phyloP scores from a whole-genome alignment of 75 land plant species.

The Pinus albicaulis region DNA sequence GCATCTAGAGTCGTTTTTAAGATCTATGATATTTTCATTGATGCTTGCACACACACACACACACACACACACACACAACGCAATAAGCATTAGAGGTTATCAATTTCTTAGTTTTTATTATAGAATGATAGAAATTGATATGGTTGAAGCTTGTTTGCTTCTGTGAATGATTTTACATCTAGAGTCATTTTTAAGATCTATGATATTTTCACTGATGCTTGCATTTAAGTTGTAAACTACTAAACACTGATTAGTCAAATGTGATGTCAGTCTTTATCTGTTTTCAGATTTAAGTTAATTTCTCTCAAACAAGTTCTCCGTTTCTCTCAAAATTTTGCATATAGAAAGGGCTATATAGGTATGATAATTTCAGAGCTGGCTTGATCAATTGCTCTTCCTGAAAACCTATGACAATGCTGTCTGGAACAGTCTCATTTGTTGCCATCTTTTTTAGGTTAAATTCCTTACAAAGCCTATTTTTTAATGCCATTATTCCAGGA shows the following conservation, averaged over 20 bases:
- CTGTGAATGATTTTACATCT: no score
- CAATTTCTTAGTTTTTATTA: background rate
- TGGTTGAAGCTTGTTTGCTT: background rate
- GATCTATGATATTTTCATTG: background rate
- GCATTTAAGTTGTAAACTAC: no score
- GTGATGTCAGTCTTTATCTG: no score
- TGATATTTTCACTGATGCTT: background rate
- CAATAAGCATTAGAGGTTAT: no score
- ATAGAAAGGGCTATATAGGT: no score
- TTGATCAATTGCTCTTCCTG: background rate
- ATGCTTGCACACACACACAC: background rate
- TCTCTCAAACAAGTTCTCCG: no score
- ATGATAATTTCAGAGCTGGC: no score
- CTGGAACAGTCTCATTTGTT: background rate
- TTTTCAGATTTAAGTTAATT: no score
- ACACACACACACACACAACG: no score
- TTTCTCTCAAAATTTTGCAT: no score
- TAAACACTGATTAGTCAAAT: no score
- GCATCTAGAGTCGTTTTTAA: background rate
- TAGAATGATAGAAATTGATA: background rate
- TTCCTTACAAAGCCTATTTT: background rate
- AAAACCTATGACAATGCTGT: background rate
- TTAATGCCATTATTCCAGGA: constrained; percentile 52
- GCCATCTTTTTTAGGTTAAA: background rate
- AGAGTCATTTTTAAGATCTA: background rate